Evolutionary conservation across 2,329 filamentous ascomycete species (phyloP).

Genomic region (Pleoardoris graminearum): DNA sequence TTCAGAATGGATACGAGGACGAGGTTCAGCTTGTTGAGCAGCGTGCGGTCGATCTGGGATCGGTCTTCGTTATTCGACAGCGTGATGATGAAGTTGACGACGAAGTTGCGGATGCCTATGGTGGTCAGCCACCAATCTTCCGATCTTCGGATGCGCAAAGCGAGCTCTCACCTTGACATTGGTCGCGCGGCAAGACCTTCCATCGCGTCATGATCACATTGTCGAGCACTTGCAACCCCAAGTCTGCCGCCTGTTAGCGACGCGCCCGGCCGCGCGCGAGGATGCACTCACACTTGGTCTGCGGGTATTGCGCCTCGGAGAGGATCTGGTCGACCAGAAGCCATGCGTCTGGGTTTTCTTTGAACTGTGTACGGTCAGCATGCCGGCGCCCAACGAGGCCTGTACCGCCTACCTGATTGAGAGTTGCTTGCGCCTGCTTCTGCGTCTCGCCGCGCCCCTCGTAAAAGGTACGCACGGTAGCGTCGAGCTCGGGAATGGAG

Average conservation of each 20-base stretch:
- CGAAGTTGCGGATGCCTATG: slow-evolving; percentile 95
- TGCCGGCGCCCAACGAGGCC: background rate
- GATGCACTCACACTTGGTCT: slow-evolving; percentile 82
- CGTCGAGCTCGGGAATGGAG: slow-evolving; percentile 91
- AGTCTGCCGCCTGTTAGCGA: slow-evolving; percentile 61
- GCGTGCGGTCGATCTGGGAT: slow-evolving; percentile 78
- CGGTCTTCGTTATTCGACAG: slow-evolving; percentile 88
- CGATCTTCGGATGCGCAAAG: background rate
- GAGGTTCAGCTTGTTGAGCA: slow-evolving; percentile 97
- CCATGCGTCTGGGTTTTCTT: slow-evolving; percentile 98
- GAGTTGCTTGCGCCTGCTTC: slow-evolving; percentile 90
- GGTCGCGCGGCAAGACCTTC: slow-evolving; percentile 95
- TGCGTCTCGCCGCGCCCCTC: slow-evolving; percentile 96
- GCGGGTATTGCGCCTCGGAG: slow-evolving; percentile 86
- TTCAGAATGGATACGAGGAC: slow-evolving; percentile 97
- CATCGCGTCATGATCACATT: slow-evolving; percentile 98
- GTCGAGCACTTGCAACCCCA: slow-evolving; percentile 94
- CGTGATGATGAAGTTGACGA: slow-evolving; percentile 97
- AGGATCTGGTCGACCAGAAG: slow-evolving; percentile 96
- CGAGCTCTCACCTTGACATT: slow-evolving; percentile 78
- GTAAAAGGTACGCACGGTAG: slow-evolving; percentile 94
- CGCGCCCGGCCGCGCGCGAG: slow-evolving; percentile 11
- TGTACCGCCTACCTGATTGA: slow-evolving; percentile 76
- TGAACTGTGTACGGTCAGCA: slow-evolving; percentile 68
- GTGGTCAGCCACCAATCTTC: slow-evolving; percentile 11